These are phyloP conservation scores for Chlamydomonas sphaeroides DNA, from an alignment of 139 green algal species.

Conservation along the genomic window DNA sequence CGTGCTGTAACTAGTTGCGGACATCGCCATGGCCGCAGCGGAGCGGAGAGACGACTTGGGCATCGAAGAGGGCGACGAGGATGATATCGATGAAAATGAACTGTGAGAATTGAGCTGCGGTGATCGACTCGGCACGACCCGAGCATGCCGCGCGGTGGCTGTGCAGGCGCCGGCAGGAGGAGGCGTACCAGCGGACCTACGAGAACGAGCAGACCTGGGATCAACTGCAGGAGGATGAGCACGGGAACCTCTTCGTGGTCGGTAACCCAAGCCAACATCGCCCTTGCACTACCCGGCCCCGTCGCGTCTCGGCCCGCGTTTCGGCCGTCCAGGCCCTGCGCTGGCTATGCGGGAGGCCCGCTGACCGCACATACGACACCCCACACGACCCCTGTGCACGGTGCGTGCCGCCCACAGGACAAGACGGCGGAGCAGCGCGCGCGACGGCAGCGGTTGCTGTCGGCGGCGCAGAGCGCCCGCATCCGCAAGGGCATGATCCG, in stretches of 20 bases:
- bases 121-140: no score
- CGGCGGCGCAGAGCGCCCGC: conserved; percentile 61
- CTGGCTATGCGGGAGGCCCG: no score
- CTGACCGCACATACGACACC: background rate
- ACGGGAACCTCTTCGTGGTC: conserved; percentile 83
- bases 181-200: conserved; percentile 81
- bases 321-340: no score
- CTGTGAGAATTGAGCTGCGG: background rate
- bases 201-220: conserved; percentile 91
- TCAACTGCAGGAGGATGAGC: conserved; percentile 88
- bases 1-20: no score
- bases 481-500: conserved; percentile 95
- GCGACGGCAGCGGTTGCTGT: conserved; percentile 64
- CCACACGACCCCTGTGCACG: background rate
- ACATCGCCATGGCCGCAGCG: conserved; percentile 3
- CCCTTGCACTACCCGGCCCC: no score
- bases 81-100: conserved; percentile 36
- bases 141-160: no score
- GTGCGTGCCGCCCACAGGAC: conserved; percentile 69
- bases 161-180: conserved; percentile 55
- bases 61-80: conserved; percentile 7
- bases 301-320: no score
- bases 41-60: conserved; percentile 22
- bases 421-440: conserved; percentile 70
- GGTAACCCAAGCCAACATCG: no score